These are phyloP conservation scores for Podaxis sp. DNA, from an alignment of 768 basidiomycete species.

Conservation along the genomic window DNA sequence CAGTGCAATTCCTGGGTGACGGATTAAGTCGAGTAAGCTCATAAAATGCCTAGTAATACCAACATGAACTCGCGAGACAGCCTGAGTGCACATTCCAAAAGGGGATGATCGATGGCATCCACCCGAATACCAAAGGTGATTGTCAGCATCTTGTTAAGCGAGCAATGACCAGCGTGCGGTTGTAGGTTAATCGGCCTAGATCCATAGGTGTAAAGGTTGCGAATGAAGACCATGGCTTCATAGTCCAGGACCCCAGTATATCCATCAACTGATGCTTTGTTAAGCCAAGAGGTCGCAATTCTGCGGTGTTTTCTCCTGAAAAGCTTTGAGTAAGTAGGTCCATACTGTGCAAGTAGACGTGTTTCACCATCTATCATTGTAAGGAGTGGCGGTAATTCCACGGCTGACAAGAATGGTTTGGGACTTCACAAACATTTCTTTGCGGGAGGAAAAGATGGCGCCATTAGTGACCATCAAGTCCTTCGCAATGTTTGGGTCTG, in stretches of 20 bases:
- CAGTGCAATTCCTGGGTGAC: slow-evolving; percentile 35
- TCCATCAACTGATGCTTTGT: slow-evolving; percentile 31
- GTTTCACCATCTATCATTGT: slow-evolving; percentile 41
- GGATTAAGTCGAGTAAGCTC: background rate
- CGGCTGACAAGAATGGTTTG: slow-evolving; percentile 43
- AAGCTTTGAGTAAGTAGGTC: background rate
- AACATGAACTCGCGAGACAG: slow-evolving; percentile 47
- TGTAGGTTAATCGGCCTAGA: slow-evolving; percentile 36
- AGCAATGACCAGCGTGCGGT: slow-evolving; percentile 37
- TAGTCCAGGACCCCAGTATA: slow-evolving; percentile 37
- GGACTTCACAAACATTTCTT: slow-evolving; percentile 44
- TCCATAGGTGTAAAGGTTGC: slow-evolving; percentile 36
- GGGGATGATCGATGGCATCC: slow-evolving; percentile 34
- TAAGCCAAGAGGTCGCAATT: slow-evolving; percentile 34
- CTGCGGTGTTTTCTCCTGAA: slow-evolving; percentile 43
- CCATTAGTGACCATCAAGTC: slow-evolving; percentile 47
- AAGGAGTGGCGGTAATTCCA: slow-evolving; percentile 43
- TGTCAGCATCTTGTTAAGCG: slow-evolving; percentile 44
- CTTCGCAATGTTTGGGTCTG: slow-evolving; percentile 41
- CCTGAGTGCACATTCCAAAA: slow-evolving; percentile 34
- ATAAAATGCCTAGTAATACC: slow-evolving; percentile 18
- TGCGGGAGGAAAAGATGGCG: slow-evolving; percentile 44
- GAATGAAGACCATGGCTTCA: slow-evolving; percentile 39
- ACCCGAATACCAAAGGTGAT: slow-evolving; percentile 44
- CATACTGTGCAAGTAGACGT: background rate